phyloP scores from a whole-genome alignment of 129 eudicot species.

The Lonicera japonica region DNA sequence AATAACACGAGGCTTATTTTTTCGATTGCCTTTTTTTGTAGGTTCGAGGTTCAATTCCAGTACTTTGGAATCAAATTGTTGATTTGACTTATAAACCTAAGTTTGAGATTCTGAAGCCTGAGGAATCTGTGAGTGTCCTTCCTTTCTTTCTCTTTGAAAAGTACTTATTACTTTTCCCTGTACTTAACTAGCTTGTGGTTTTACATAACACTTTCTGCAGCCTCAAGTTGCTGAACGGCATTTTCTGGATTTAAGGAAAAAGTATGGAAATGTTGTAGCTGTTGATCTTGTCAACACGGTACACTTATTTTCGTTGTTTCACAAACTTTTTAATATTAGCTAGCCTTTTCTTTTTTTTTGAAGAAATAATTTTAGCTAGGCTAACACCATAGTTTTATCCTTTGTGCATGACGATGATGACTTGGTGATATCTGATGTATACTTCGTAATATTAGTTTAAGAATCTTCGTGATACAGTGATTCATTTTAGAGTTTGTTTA shows the following conservation, averaged over 20 bases:
- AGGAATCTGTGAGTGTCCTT: slow-evolving; percentile 69
- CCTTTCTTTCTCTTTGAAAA: slow-evolving; percentile 8
- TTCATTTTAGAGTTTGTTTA: background rate
- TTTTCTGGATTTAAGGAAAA: slow-evolving; percentile 80
- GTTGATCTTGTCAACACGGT: slow-evolving; percentile 96
- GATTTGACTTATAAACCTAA: slow-evolving; percentile 93
- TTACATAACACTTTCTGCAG: slow-evolving; percentile 28
- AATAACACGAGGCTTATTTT: background rate
- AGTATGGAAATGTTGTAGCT: slow-evolving; percentile 86
- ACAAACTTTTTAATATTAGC: background rate
- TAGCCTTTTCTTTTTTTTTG: too few species aligned
- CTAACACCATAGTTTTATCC: background rate
- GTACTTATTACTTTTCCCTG: background rate
- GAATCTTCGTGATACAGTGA: background rate
- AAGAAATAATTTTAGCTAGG: background rate
- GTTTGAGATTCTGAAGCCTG: slow-evolving; percentile 63
- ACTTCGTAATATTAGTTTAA: background rate
- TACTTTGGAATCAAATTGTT: slow-evolving; percentile 94
- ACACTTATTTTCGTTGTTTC: background rate
- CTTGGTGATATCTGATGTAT: background rate
- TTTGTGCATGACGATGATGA: background rate
- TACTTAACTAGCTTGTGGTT: slow-evolving; percentile 1
- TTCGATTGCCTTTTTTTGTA: slow-evolving; percentile 22
- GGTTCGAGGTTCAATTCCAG: slow-evolving; percentile 96
- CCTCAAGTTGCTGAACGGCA: slow-evolving; percentile 85